These are phyloP conservation scores for Backusella psychrophila DNA, from an alignment of 192 early-diverging fungal genomes.

Conservation along the genomic window DNA sequence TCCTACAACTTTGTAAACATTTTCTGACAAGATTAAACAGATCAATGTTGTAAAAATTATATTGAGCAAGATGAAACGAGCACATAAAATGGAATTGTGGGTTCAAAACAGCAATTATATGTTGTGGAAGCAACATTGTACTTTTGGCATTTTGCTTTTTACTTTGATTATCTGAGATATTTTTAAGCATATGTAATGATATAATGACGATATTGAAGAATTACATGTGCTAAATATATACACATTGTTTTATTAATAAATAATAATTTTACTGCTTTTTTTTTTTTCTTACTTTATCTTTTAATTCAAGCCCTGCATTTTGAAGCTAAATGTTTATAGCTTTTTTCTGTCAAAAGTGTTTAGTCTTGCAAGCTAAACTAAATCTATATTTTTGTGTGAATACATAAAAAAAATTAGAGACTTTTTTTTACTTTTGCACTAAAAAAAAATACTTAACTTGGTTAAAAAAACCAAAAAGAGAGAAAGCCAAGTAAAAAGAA, in stretches of 20 bases:
- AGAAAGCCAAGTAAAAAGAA: background rate
- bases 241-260: background rate
- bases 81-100: background rate
- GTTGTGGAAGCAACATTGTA: background rate
- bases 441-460: constrained; percentile 7
- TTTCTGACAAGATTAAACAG: background rate
- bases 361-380: background rate
- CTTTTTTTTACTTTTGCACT: background rate
- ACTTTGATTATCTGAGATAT: background rate
- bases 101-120: background rate
- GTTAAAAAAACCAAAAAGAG: background rate
- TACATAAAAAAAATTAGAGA: background rate
- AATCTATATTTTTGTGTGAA: background rate
- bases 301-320: background rate
- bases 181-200: background rate
- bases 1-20: background rate
- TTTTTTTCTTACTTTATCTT: background rate
- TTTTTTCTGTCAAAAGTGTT: background rate
- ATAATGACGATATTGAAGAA: background rate
- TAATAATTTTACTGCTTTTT: background rate
- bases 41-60: background rate
- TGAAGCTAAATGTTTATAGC: background rate
- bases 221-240: background rate
- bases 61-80: background rate
- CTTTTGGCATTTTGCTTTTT: background rate